Evolutionary conservation across 306 rosid species (phyloP).

Genomic region (Coriaria nepalensis): DNA sequence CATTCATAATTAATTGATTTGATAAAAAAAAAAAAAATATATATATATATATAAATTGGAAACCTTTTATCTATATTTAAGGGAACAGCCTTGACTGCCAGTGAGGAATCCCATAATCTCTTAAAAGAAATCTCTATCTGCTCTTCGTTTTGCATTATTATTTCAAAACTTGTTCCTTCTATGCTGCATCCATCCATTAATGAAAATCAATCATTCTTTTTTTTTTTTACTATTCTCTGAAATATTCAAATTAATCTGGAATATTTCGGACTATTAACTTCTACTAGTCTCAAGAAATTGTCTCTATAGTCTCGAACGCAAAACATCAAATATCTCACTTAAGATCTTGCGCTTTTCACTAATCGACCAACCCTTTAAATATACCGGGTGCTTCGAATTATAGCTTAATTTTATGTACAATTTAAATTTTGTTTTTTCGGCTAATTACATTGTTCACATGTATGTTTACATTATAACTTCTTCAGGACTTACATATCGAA

Average conservation of each 20-base stretch:
- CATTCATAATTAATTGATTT: not conserved
- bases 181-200: constrained; percentile 30
- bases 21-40: not conserved
- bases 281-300: not conserved
- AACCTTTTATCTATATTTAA: constrained; percentile 80
- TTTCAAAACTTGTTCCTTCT: constrained; percentile 40
- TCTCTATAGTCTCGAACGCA: no score
- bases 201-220: not conserved
- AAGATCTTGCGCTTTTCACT: no score
- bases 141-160: constrained; percentile 59
- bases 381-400: no score
- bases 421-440: no score
- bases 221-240: not conserved
- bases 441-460: not conserved
- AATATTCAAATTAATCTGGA: not conserved
- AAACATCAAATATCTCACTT: no score
- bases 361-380: no score
- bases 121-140: constrained; percentile 79
- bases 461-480: not conserved
- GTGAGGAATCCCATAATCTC: constrained; percentile 59
- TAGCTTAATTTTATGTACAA: no score
- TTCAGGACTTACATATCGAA: constrained; percentile 58
- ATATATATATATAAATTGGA: not conserved
- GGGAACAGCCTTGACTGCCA: constrained; percentile 45
- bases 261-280: not conserved